These are phyloP conservation scores for Thalassiosira tumida DNA, from an alignment of 352 stramenopile genomes.

Conservation along the genomic window DNA sequence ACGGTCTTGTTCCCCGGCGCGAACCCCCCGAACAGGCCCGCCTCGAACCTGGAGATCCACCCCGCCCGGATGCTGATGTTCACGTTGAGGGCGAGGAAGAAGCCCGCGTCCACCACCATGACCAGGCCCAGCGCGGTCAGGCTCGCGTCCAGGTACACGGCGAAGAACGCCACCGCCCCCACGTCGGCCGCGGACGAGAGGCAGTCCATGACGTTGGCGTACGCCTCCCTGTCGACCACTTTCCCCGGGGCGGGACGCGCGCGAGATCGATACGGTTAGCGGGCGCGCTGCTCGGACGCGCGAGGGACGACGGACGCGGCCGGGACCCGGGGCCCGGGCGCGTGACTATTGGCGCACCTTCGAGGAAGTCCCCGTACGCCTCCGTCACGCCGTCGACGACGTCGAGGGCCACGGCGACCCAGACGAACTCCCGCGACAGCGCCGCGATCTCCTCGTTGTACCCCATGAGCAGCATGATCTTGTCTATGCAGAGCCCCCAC, in stretches of 20 bases:
- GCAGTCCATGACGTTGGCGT: constrained; percentile 68
- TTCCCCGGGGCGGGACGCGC: too few species aligned
- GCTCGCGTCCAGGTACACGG: constrained; percentile 34
- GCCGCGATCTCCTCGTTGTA: constrained; percentile 63
- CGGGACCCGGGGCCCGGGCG: too few species aligned
- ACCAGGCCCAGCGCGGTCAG: constrained; percentile 69
- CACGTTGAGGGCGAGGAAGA: constrained; percentile 74
- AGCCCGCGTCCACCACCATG: constrained; percentile 39
- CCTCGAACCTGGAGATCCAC: constrained; percentile 51
- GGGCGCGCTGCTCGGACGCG: too few species aligned
- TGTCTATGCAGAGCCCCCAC: constrained; percentile 62
- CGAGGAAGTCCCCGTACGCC: constrained; percentile 72
- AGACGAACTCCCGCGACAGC: constrained; percentile 55
- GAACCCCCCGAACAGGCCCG: constrained; percentile 61
- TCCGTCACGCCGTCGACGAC: constrained; percentile 79
- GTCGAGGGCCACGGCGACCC: constrained; percentile 8
- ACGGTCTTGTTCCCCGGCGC: constrained; percentile 45
- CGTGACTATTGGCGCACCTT: too few species aligned
- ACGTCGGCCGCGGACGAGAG: constrained; percentile 15
- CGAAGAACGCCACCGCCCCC: constrained; percentile 37
- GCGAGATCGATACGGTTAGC: too few species aligned
- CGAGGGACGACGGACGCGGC: too few species aligned
- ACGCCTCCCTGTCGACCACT: constrained; percentile 80
- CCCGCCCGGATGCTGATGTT: constrained; percentile 36
- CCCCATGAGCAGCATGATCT: constrained; percentile 73